These are phyloP conservation scores for Xerocomus nothofagi DNA, from an alignment of 1,284 basidiomycete species.

Conservation along the genomic window DNA sequence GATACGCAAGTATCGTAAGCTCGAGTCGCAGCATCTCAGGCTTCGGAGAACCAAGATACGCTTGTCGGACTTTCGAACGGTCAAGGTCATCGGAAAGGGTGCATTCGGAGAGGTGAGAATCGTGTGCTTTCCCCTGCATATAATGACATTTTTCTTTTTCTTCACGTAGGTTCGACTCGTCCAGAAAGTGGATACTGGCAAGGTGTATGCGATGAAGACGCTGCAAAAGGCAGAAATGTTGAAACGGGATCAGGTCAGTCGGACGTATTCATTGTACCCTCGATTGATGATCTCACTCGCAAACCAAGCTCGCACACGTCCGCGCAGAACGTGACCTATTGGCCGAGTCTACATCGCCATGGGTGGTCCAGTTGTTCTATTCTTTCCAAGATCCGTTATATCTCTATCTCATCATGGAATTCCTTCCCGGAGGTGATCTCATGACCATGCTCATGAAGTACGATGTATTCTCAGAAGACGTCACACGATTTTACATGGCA, in stretches of 20 bases:
- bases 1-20: conserved; percentile 86
- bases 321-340: conserved; percentile 98
- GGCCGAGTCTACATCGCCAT: conserved; percentile 95
- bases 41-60: conserved; percentile 92
- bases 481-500: conserved; percentile 98
- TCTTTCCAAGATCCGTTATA: conserved; percentile 98
- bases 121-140: not conserved
- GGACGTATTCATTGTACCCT: not conserved
- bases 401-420: conserved; percentile 99
- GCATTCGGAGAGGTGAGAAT: conserved; percentile 90
- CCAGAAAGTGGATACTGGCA: conserved; percentile 96
- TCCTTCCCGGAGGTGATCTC: conserved; percentile 94
- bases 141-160: not conserved
- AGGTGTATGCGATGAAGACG: conserved; percentile 99
- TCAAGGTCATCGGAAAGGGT: conserved; percentile 99
- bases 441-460: conserved; percentile 99
- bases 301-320: conserved; percentile 86
- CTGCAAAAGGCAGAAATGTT: conserved; percentile 98
- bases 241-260: conserved; percentile 91
- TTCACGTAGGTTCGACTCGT: conserved; percentile 80
- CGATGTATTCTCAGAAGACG: conserved; percentile 98
- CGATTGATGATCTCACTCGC: conserved; percentile 4
- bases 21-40: conserved; percentile 90
- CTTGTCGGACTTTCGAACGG: conserved; percentile 90
- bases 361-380: conserved; percentile 98